Evolutionary conservation across 306 rosid species (phyloP).

Genomic region (Biancaea sappan): DNA sequence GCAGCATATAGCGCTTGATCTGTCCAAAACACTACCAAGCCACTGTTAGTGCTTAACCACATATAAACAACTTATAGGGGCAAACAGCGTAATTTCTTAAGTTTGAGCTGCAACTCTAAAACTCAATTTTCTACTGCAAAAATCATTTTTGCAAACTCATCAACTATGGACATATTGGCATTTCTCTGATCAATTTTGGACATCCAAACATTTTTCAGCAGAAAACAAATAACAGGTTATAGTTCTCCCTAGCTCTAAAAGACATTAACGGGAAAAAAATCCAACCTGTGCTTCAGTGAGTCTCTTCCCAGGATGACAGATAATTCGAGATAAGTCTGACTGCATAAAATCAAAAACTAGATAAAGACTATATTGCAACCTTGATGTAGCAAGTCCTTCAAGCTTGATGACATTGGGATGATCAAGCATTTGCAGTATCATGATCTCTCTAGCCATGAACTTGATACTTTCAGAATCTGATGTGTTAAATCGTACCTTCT

Average conservation of each 20-base stretch:
- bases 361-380: conserved; percentile 76
- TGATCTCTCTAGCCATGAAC: conserved; percentile 83
- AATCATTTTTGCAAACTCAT: not conserved
- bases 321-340: conserved; percentile 53
- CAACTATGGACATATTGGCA: not conserved
- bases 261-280: not conserved
- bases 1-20: conserved; percentile 72
- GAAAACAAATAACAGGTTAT: not conserved
- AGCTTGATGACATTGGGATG: conserved; percentile 80
- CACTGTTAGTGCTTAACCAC: not conserved
- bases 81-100: not conserved
- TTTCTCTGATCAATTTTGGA: not conserved
- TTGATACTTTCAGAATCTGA: conserved; percentile 65
- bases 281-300: conserved; percentile 64
- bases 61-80: not conserved
- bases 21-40: conserved; percentile 21
- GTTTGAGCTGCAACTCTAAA: not conserved
- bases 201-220: not conserved
- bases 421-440: conserved; percentile 51
- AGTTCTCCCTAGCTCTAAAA: not conserved
- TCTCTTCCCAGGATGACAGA: conserved; percentile 48
- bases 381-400: conserved; percentile 70
- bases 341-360: conserved; percentile 62
- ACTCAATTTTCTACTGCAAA: not conserved
- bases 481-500: conserved; percentile 78